Evolutionary conservation across 169 alveolate genomes (phyloP).

Genomic region (Plasmodium cynomolgi): DNA sequence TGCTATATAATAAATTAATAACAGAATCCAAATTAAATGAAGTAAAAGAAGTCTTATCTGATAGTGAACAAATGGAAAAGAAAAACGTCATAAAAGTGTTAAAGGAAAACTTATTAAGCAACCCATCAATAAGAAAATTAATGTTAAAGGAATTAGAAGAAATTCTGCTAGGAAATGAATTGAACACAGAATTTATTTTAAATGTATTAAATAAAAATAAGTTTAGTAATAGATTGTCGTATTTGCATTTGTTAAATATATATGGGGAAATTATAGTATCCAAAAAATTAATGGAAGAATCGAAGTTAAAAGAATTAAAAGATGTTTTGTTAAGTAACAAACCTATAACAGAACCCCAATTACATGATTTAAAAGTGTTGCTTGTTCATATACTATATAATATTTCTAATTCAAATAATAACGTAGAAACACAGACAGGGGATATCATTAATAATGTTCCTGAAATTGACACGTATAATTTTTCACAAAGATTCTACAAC

Average conservation of each 20-base stretch:
- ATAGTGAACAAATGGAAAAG: background rate
- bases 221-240: background rate
- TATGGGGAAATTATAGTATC: background rate
- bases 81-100: background rate
- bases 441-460: background rate
- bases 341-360: background rate
- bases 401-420: background rate
- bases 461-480: background rate
- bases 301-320: conserved; percentile 13
- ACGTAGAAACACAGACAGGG: background rate
- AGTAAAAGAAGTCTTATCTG: background rate
- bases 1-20: background rate
- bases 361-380: conserved; percentile 5
- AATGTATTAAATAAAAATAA: background rate
- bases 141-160: conserved; percentile 9
- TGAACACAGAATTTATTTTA: background rate
- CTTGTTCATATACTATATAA: background rate
- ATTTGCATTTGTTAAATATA: background rate
- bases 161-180: conserved; percentile 13
- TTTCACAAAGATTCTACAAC: background rate
- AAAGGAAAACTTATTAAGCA: background rate
- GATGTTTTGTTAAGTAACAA: background rate
- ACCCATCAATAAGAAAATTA: background rate
- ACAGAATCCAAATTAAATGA: background rate
- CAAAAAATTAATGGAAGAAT: background rate